phyloP scores from a whole-genome alignment of 2,329 filamentous ascomycete genomes.

The Sclerotinia minor region DNA sequence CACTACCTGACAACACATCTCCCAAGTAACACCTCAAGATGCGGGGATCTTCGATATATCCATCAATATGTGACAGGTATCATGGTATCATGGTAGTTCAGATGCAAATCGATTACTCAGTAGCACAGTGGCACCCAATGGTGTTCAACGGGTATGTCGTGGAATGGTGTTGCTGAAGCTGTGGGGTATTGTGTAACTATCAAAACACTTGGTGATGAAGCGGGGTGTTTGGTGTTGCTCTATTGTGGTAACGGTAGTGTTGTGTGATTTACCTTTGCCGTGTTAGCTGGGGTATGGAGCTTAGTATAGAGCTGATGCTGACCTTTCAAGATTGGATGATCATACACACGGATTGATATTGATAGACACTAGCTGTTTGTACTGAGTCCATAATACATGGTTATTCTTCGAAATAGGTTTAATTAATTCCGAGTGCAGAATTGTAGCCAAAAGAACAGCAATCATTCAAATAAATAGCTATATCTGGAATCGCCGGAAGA shows the following conservation, averaged over 20 bases:
- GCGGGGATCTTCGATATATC: background rate
- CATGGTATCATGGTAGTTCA: background rate
- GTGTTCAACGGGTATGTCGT: background rate
- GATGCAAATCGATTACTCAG: background rate
- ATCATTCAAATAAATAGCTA: background rate
- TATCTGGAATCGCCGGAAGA: background rate
- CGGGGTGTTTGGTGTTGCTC: background rate
- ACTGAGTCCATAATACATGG: background rate
- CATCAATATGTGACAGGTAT: background rate
- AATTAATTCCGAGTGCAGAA: background rate
- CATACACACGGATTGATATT: too few species aligned
- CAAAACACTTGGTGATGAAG: background rate
- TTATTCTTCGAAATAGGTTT: background rate
- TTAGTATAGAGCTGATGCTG: background rate
- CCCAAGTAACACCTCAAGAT: background rate
- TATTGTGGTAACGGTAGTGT: background rate
- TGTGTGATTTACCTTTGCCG: too few species aligned
- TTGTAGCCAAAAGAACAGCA: too few species aligned
- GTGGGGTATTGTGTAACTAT: background rate
- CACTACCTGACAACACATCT: background rate
- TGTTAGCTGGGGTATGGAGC: background rate
- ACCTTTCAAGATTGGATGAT: background rate
- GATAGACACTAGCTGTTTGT: background rate
- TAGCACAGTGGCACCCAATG: background rate
- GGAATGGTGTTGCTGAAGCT: accelerated